phyloP scores from a whole-genome alignment of 306 rosid species.

The Sicyos edulis region DNA sequence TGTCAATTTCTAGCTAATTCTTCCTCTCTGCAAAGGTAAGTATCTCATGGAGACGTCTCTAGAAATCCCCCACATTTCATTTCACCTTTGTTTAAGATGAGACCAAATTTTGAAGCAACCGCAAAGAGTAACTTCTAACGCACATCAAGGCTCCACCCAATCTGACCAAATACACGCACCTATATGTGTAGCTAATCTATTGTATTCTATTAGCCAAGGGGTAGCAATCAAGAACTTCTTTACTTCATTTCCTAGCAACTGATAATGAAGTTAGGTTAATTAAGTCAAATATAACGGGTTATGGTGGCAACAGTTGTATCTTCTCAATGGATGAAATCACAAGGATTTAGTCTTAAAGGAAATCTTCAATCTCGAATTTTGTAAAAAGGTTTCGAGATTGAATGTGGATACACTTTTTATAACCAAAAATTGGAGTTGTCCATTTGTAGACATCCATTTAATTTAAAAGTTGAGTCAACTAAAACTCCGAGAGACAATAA shows the following conservation, averaged over 20 bases:
- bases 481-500: too few relatives aligned
- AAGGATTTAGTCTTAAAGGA: conserved; percentile 1
- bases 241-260: background rate
- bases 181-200: background rate
- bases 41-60: background rate
- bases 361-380: background rate
- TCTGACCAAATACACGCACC: background rate
- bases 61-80: background rate
- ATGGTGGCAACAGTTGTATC: background rate
- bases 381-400: background rate
- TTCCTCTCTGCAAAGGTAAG: background rate
- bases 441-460: too few relatives aligned
- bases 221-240: background rate
- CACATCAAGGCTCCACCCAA: background rate
- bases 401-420: background rate
- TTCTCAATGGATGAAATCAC: background rate
- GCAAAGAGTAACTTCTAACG: conserved; percentile 13
- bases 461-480: too few relatives aligned
- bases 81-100: background rate
- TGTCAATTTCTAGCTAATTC: background rate
- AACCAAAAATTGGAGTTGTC: too few relatives aligned
- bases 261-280: background rate
- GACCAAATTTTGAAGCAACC: background rate
- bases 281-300: background rate
- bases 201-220: background rate